phyloP scores from a whole-genome alignment of 495 filamentous ascomycete genomes.

The Hypoxylon crocopeplum region DNA sequence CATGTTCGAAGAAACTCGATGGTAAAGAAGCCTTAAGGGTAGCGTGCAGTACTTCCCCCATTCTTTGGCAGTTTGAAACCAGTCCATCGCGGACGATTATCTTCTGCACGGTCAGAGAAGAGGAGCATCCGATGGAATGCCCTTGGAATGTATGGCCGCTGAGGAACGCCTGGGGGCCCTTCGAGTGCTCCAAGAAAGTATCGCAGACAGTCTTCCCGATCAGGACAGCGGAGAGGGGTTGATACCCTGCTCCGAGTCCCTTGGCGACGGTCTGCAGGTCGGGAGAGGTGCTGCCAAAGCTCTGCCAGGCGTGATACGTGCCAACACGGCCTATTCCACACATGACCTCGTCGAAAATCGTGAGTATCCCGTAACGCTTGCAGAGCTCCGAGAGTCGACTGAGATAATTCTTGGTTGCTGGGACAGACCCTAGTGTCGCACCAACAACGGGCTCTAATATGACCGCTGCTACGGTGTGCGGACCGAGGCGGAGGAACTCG shows the following conservation, averaged over 20 bases:
- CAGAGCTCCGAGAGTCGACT: constrained; percentile 67
- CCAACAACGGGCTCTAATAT: constrained; percentile 2
- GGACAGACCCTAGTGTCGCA: constrained; percentile 65
- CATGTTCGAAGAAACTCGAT: too few species aligned
- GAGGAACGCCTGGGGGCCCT: too few species aligned
- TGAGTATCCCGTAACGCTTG: constrained; percentile 67
- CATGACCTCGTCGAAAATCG: constrained; percentile 78
- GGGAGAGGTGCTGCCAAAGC: constrained; percentile 48
- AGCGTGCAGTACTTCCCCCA: too few species aligned
- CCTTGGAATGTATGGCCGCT: too few species aligned
- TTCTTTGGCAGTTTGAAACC: too few species aligned
- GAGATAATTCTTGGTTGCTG: constrained; percentile 68
- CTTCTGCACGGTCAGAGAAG: too few species aligned
- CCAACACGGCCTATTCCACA: constrained; percentile 70
- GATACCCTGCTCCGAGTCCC: constrained; percentile 70
- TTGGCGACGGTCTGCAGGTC: constrained; percentile 74
- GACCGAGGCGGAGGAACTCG: constrained; percentile 1
- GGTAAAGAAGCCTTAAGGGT: too few species aligned
- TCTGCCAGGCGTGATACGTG: constrained; percentile 66
- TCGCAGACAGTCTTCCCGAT: too few species aligned
- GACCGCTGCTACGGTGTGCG: constrained; percentile 2
- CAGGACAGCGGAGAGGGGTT: constrained; percentile 68
- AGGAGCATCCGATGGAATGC: too few species aligned
- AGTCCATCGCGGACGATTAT: too few species aligned
- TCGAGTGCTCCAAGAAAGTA: too few species aligned